Conservation (phyloP, 75 land plant genomes). For the Cunninghamia lanceolata region DNA sequence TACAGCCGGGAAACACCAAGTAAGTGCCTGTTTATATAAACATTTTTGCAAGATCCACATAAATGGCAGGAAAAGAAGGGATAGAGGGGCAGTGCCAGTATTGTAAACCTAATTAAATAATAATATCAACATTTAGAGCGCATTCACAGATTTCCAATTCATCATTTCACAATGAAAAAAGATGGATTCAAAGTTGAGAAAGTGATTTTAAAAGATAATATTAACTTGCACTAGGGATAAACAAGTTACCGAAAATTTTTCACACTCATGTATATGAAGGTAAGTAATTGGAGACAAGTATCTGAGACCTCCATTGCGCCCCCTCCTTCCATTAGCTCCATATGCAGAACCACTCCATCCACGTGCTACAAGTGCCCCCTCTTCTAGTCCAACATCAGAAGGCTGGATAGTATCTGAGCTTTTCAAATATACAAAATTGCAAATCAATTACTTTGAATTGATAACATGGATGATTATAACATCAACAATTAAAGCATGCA, state of each 20-base stretch:
- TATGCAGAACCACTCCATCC: conserved; percentile 36
- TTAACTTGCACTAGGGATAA: neutral
- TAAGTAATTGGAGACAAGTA: conserved; percentile 84
- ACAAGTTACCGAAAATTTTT: conserved; percentile 71
- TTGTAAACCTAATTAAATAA: neutral
- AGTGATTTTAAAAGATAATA: neutral
- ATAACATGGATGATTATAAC: neutral
- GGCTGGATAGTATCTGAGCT: conserved; percentile 71
- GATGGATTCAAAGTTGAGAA: neutral
- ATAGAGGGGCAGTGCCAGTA: neutral
- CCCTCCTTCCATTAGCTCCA: conserved; percentile 38
- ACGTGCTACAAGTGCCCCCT: conserved; percentile 46
- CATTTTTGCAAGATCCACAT: neutral
- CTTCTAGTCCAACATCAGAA: conserved; percentile 84
- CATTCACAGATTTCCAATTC: neutral
- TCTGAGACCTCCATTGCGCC: conserved; percentile 54
- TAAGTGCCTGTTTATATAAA: neutral
- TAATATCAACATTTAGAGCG: neutral
- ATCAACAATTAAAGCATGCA: neutral
- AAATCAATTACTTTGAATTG: neutral
- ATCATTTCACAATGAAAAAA: neutral
- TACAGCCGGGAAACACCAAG: neutral
- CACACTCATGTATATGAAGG: conserved; percentile 84
- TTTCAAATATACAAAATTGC: conserved; percentile 3
- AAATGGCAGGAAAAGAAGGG: neutral